These are phyloP conservation scores for Aureobasidium lini DNA, from an alignment of 2,329 filamentous ascomycete species.

Conservation along the genomic window DNA sequence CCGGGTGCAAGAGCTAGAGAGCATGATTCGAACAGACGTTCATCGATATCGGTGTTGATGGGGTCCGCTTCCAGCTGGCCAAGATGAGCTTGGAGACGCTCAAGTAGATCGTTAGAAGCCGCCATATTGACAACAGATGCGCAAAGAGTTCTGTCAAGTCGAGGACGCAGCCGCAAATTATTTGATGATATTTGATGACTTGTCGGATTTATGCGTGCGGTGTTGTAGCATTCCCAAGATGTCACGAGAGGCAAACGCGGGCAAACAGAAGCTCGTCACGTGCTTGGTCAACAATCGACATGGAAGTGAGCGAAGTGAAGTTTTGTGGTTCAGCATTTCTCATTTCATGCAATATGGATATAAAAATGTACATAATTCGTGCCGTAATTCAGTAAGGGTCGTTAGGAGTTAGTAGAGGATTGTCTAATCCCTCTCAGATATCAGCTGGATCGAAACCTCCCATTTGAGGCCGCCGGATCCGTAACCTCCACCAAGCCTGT, in stretches of 20 bases:
- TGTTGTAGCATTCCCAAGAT: background rate
- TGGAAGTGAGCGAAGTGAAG: background rate
- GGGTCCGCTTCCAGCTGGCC: constrained; percentile 38
- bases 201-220: background rate
- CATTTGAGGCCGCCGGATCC: constrained; percentile 74
- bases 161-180: background rate
- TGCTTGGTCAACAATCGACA: background rate
- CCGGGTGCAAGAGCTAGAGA: constrained; percentile 38
- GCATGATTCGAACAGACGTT: constrained; percentile 43
- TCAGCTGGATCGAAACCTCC: constrained; percentile 87
- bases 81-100: constrained; percentile 35
- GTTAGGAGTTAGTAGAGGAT: background rate
- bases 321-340: background rate
- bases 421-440: constrained; percentile 38
- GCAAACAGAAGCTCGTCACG: background rate
- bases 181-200: background rate
- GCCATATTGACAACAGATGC: background rate
- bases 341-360: constrained; percentile 1
- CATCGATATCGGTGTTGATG: constrained; percentile 36
- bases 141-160: background rate
- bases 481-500: constrained; percentile 80
- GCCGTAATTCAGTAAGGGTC: constrained; percentile 9
- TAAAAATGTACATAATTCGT: constrained; percentile 10
- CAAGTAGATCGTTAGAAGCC: constrained; percentile 3
- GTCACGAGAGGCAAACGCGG: background rate